Evolutionary conservation across 2,329 filamentous ascomycete species (phyloP), one percentile per base, ranked within the genome.

Genomic region (Neonectria magnoliae): DNA sequence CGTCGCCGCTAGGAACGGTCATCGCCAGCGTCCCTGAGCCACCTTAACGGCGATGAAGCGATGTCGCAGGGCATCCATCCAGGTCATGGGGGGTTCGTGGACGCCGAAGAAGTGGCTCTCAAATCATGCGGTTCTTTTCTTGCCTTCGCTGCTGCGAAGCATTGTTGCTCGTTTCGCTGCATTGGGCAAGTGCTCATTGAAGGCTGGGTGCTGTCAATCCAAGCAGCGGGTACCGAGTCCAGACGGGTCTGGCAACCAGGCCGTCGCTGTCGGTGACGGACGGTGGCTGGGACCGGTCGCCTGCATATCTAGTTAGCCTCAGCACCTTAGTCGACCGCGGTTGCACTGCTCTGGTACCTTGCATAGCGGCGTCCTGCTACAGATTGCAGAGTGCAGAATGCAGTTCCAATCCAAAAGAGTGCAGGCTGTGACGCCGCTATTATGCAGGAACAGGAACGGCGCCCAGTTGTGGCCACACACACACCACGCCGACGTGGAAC

Each of bases 401-500:
- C 41, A 44, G n/a, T 31, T 48, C 16, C 51, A 54, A 29, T 48
- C 16, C 51, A 54, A 29, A 25, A 25, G 25, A 38, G 64, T 47
- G 57, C 50, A 54, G 68, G 66, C 66, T 65, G 60, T 67, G 65
- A 65, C 68, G 62, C 62, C 68, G 65, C 70, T 64, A 62, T 68
- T 66, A 74, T 74, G 72, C 72, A 74, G 72, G 72, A 74, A 74
- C 71, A 73, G 66, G 71, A 73, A 70, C 70, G 56, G 62, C 56
- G 61, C 64, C 64, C 71, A 71, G 63, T 67, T 66, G 59, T 72
- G 65, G 55, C 61, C 59, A 65, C 62, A 58, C 54, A 59, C 59
- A 65, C 62, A 58, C 54, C 56, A 60, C 65, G 57, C 57, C 66
- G 61, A 64, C 60, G 62, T 67, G 36, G 60, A 55, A 69, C 38